These are phyloP conservation scores for Tylopilus sp. DNA, from an alignment of 768 basidiomycete species.

Conservation along the genomic window DNA sequence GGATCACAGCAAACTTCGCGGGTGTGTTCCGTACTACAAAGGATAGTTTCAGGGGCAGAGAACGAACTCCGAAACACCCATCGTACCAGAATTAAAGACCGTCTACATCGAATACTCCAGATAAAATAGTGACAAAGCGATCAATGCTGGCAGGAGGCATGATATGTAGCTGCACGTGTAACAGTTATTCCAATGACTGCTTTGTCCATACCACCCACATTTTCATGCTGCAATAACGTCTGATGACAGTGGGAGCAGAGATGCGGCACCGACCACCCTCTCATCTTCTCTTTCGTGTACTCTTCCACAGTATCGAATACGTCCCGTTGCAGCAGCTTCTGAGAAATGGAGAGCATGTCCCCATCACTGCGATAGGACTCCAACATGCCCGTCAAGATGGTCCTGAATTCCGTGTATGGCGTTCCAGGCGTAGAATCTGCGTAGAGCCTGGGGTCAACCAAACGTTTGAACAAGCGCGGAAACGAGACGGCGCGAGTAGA, in stretches of 20 bases:
- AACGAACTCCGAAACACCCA: no score
- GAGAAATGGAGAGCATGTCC: slow-evolving; percentile 84
- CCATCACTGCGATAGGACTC: slow-evolving; percentile 92
- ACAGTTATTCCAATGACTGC: slow-evolving; percentile 38
- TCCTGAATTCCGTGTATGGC: slow-evolving; percentile 87
- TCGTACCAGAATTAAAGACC: no score
- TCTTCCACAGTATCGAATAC: slow-evolving; percentile 70
- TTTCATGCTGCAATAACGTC: slow-evolving; percentile 34
- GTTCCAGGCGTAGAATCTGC: slow-evolving; percentile 50
- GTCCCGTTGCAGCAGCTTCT: slow-evolving; percentile 77
- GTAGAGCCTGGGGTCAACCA: slow-evolving; percentile 70
- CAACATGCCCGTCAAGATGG: slow-evolving; percentile 91
- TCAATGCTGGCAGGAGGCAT: slow-evolving; percentile 40
- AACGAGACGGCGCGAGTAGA: slow-evolving; percentile 82
- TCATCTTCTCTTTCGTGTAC: slow-evolving; percentile 50
- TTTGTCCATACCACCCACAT: slow-evolving; percentile 12
- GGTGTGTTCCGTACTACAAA: no score
- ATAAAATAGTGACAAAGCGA: slow-evolving; percentile 5
- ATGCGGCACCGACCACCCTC: slow-evolving; percentile 57
- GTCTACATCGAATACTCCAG: background rate
- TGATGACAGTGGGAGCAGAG: slow-evolving; percentile 54
- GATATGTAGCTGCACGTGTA: slow-evolving; percentile 61
- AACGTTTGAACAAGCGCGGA: slow-evolving; percentile 86
- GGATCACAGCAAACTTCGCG: no score
- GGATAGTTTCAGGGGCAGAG: no score